Evolutionary conservation across 108 stramenopile species (phyloP), one percentile per base, ranked within the genome.

Genomic region (Asterionellopsis glacialis): DNA sequence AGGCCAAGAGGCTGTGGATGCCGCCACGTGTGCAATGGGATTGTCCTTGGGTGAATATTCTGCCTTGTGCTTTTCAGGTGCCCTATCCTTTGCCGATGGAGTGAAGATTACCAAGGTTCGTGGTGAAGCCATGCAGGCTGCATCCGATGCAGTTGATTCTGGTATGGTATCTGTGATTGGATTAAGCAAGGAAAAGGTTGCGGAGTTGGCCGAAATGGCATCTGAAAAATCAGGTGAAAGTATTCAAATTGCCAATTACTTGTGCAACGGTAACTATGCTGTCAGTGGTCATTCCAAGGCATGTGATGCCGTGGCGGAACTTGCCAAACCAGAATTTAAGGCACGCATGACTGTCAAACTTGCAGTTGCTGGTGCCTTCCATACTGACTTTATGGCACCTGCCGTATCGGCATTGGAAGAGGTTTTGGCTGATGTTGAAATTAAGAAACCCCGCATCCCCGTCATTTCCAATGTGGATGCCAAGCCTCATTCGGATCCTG

Each of bases 391-490:
- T 68, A 98, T 98, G 97, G 77, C 83, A 13, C 91, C 96, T 45
- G 97, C 97, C 24, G 96, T 98, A 49, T 64, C 77, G 11, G 63
- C 87, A 39, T 79, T 98, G 68, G 88, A 89, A 53, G 70, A 86
- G 38, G 94, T 95, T 14, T 72, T 98, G 44, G 74, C 72, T 39
- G 93, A 76, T 38, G 82, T 95, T 45, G 92, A 95, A 47, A 78
- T 98, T 57, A 82, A 88, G 61, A 94, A 93, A 69, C 92, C 91
- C 41, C 84, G 93, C 24, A 98, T 98, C 61, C 98, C 98, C 53
- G 98, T 98, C 65, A 88, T 98, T 49, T 90, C 89, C 88, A 98
- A 98, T 65, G 98, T 98, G 16, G 96, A 98, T 77, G 98, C 96
- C 73, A 79, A 79, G 59, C 94, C 96, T 11, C 98, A 98, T 72